These are phyloP conservation scores for Phyllosticta citrichinensis DNA, from an alignment of 2,329 filamentous ascomycete genomes.

Conservation along the genomic window DNA sequence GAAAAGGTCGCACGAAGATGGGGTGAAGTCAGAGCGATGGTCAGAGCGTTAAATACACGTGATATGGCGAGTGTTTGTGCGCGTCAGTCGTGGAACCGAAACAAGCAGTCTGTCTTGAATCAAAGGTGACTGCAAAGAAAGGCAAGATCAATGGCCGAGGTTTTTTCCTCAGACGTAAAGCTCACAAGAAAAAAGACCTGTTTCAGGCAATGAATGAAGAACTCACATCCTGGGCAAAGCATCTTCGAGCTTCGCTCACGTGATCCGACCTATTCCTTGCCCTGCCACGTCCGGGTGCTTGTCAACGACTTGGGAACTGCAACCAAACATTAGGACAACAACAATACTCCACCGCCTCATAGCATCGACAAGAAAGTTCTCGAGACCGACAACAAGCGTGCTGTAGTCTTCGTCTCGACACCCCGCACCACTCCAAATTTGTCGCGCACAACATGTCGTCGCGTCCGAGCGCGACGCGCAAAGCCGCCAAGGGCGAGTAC, in stretches of 20 bases:
- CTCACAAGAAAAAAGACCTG: too few relatives aligned
- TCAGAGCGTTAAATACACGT: neutral
- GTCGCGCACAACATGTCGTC: conserved; percentile 18
- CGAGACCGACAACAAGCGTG: too few relatives aligned
- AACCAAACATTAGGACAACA: neutral
- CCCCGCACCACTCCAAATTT: neutral
- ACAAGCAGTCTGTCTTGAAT: too few relatives aligned
- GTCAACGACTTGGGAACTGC: neutral
- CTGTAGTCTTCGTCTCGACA: too few relatives aligned
- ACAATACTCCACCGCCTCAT: neutral
- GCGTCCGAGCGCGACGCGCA: conserved; percentile 34
- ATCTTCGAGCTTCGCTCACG: neutral
- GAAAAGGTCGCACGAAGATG: neutral
- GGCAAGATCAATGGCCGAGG: too few relatives aligned
- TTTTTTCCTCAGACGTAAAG: too few relatives aligned
- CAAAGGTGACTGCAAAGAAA: too few relatives aligned
- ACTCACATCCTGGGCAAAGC: too few relatives aligned
- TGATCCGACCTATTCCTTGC: neutral
- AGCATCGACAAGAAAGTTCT: neutral
- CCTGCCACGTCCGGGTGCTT: neutral
- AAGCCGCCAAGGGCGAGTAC: conserved; percentile 78
- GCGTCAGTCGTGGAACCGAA: too few relatives aligned
- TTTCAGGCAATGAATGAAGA: too few relatives aligned
- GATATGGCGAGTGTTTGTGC: too few relatives aligned
- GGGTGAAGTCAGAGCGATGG: neutral